Evolutionary conservation across 345 rosid genomes (phyloP), one percentile per base, ranked within the genome.

Genomic region (Eucalyptus curtisii): DNA sequence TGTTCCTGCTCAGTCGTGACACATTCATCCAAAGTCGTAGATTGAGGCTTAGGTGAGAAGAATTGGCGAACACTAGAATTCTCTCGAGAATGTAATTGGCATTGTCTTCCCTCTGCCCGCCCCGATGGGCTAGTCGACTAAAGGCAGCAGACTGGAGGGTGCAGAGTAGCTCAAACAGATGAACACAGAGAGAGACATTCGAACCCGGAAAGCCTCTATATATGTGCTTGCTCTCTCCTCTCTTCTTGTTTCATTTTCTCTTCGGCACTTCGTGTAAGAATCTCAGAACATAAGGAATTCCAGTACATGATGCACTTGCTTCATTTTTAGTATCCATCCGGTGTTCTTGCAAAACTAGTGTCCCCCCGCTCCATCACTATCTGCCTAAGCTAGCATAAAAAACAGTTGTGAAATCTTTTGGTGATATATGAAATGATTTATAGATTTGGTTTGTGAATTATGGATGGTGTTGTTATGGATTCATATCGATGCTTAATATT

Each of bases 1-100:
- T 90, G 93, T 91, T 90, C 95, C 97, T 88, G 92, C 80, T 17
- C 1, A 12, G 13, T 68, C 89, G 30, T 88, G 27, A 87, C 49
- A 15, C 4, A n/a, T n/a, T 15, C 76, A 61, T 7, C 10, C 10
- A 64, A 17, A 15, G 40, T 64, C 10, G 4, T 17, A 68, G 44
- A 68, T 33, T 3, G 19, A 33, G 42, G 80, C 42, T 33, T 33
- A 5, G 24, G 24, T 31, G 79, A 31, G 15, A 61, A 30, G 68
- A 61, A 61, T 12, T 16, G 79, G 10, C 42, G 1, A 66, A 31
- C 3, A 16, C 79, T 66, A 66, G 40, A 66, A 66, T 31, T 31
- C 22, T 31, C 79, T 33, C 24, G 4, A 68, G 80, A 68, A 68
- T 33, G 80, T 17, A 33, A 68, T 16, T 44, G 2, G 42, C 44